Evolutionary conservation across 768 basidiomycete species (phyloP), one percentile per base, ranked within the genome.

Genomic region (Tricholomella constricta): DNA sequence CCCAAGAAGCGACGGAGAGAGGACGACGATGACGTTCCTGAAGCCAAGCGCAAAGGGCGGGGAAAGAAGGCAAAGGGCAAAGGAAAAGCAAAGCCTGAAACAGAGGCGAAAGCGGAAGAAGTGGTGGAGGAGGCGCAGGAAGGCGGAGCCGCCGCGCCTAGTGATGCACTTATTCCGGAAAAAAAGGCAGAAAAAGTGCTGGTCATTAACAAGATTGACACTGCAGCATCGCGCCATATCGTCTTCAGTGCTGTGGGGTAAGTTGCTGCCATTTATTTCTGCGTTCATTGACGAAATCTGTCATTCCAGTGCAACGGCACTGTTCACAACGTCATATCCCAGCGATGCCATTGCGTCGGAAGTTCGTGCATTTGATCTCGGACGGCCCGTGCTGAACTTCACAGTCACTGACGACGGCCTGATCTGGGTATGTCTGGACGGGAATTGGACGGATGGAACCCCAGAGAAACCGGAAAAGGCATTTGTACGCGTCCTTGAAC

Each of bases 211-310:
- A 80, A 74, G 55, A 83, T 93, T 42, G 71, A 67, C 23, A 81
- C 83, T 5, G 60, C 81, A 6, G 52, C 72, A 6, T 66, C 72
- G 3, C 67, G 64, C 4, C 69, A 76, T 55, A 58, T 91, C 12
- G 54, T 91, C 5, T 93, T 92, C 65, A 86, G 75, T 53, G 88
- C 77, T 5, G 76, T 89, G 48, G 91, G 91, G 91, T 93, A 60
- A 41, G 85, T 27, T 29, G 7, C 12, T 37, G 8, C 17, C 26
- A 29, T 14, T 8, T 19, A n/a, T 27, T 38, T n/a, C 32, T 26
- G 40, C 6, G n/a, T 31, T 9, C 20, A 23, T 31, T 44, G 34
- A 50, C 44, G 29, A 11, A 31, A 31, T 37, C 47, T 22, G 35
- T 43, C 49, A 22, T 54, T n/a, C 29, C 62, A 92, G 91, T 17